Percentiles rank a stretch among this genome's conserved stretches.
Conservation (phyloP, 202 grass and related monocot genomes). For the Panicum hallii region DNA sequence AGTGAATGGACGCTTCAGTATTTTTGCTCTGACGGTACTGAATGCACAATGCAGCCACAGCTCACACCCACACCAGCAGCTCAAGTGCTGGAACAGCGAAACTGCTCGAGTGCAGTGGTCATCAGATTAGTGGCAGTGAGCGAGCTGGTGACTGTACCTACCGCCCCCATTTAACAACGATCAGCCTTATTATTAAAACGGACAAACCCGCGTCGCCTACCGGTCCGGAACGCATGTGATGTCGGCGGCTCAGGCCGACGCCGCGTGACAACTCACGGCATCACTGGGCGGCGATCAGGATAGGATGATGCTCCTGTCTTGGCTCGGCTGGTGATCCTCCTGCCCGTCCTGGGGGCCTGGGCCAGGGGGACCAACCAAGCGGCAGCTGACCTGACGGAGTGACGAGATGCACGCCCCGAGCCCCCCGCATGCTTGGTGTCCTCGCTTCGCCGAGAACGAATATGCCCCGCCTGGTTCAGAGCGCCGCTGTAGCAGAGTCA, state of each 20-base stretch:
- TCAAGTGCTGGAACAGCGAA: too few relatives aligned
- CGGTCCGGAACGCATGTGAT: neutral
- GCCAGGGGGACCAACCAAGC: neutral
- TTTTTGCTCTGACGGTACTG: neutral
- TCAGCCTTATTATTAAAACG: neutral
- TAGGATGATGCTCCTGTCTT: neutral
- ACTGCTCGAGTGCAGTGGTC: neutral
- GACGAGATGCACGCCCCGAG: neutral
- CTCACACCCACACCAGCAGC: neutral
- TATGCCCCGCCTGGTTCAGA: neutral
- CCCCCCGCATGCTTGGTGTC: neutral
- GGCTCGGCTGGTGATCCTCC: neutral
- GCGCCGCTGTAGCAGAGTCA: neutral
- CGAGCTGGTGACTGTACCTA: constrained; percentile 27
- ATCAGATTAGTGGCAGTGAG: constrained; percentile 15
- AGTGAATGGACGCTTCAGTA: neutral
- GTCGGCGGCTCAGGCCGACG: constrained; percentile 39
- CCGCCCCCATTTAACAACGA: constrained; percentile 11
- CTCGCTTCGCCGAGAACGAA: neutral
- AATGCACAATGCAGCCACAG: neutral
- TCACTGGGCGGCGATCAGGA: constrained; percentile 6
- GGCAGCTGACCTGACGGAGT: neutral
- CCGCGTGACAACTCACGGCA: constrained; percentile 39
- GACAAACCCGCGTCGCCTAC: constrained; percentile 14
- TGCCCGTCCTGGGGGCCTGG: neutral